Conservation (phyloP, 192 early-diverging fungal genomes). For the Backusella psychrophila region DNA sequence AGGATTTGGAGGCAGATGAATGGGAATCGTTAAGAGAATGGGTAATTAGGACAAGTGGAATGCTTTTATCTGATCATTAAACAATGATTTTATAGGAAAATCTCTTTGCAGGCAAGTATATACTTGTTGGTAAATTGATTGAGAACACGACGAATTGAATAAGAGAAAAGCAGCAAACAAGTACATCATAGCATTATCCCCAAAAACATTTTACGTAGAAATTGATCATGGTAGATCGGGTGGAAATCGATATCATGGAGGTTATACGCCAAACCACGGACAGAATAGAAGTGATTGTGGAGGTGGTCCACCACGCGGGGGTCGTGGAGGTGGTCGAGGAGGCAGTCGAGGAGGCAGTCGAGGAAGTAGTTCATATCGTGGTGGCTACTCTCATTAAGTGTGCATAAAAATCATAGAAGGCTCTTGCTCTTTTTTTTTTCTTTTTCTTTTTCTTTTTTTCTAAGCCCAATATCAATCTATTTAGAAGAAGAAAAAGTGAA, state of each 20-base stretch:
- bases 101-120: constrained; percentile 80
- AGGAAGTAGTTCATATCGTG: no score
- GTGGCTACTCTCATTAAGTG: no score
- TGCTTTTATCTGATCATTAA: no score
- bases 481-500: no score
- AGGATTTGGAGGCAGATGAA: constrained; percentile 75
- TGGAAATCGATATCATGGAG: background rate
- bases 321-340: background rate
- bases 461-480: no score
- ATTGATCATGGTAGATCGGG: background rate
- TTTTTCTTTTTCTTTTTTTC: no score
- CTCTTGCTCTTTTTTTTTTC: no score
- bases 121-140: constrained; percentile 64
- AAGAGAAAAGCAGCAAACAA: no score
- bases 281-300: background rate
- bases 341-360: no score
- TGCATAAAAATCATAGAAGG: no score
- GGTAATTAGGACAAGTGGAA: constrained; percentile 25
- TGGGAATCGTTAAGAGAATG: constrained; percentile 74
- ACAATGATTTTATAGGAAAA: background rate
- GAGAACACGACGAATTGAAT: constrained; percentile 22
- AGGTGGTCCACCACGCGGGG: background rate
- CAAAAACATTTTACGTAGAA: background rate
- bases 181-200: no score
- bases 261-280: background rate